These are phyloP conservation scores for Eucalyptus sp. DNA, from an alignment of 345 rosid species.

Conservation along the genomic window DNA sequence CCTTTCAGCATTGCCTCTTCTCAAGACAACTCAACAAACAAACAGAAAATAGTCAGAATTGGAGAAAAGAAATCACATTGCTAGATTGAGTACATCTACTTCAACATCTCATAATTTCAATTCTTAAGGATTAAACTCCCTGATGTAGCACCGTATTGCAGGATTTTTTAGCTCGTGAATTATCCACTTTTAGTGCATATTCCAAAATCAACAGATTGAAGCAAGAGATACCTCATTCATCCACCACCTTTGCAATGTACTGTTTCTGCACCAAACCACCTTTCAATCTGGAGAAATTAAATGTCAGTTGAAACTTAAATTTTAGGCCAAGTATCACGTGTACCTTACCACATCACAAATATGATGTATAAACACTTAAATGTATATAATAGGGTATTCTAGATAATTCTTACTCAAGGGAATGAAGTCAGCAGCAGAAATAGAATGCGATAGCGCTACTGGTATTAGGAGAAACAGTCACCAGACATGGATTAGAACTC, in stretches of 20 bases:
- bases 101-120: neutral
- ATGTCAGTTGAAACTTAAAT: neutral
- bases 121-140: neutral
- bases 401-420: neutral
- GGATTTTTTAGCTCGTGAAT: neutral
- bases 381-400: neutral
- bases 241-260: slow-evolving; percentile 70
- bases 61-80: neutral
- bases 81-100: neutral
- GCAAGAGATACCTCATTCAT: slow-evolving; percentile 50
- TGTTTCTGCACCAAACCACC: slow-evolving; percentile 64
- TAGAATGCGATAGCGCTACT: neutral
- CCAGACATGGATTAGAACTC: neutral
- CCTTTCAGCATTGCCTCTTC: neutral
- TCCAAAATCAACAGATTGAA: neutral
- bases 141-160: neutral
- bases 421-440: neutral
- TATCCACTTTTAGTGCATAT: neutral
- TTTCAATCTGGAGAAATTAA: slow-evolving; percentile 46
- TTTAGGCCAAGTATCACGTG: neutral
- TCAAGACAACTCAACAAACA: neutral
- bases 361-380: neutral
- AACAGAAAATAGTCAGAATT: neutral
- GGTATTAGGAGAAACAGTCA: neutral
- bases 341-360: neutral